Conservation (phyloP, 2,329 filamentous ascomycete genomes). For the Cytospora schulzeri region DNA sequence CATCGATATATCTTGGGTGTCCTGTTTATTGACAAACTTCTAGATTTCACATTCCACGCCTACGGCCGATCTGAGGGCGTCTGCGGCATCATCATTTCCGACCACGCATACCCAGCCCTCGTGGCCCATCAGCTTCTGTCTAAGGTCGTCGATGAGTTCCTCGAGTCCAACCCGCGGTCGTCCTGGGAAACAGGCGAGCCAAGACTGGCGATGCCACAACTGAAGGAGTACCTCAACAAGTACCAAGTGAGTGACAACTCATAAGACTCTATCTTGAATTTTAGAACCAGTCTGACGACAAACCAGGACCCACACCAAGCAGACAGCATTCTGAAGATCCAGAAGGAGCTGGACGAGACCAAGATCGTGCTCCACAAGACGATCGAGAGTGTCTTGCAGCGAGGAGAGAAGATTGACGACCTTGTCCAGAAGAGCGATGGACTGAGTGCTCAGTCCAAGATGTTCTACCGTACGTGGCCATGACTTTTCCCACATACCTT, state of each 20-base stretch:
- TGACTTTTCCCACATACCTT: background rate
- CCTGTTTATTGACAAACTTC: slow-evolving; percentile 1
- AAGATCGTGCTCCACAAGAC: slow-evolving; percentile 98
- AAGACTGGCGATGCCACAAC: slow-evolving; percentile 66
- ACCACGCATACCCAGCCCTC: slow-evolving; percentile 64
- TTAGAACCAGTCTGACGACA: background rate
- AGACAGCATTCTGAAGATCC: slow-evolving; percentile 93
- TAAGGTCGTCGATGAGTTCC: slow-evolving; percentile 87
- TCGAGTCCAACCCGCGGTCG: slow-evolving; percentile 71
- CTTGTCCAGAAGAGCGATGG: slow-evolving; percentile 92
- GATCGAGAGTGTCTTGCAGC: slow-evolving; percentile 82
- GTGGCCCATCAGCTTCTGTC: slow-evolving; percentile 53
- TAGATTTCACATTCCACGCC: slow-evolving; percentile 74
- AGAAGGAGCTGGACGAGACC: slow-evolving; percentile 90
- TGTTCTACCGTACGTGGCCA: slow-evolving; percentile 79
- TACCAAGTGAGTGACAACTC: slow-evolving; percentile 48
- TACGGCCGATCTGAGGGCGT: slow-evolving; percentile 76
- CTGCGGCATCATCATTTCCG: slow-evolving; percentile 75
- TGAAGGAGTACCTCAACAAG: slow-evolving; percentile 72
- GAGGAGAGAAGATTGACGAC: slow-evolving; percentile 95
- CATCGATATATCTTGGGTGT: background rate
- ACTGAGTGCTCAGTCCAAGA: slow-evolving; percentile 89
- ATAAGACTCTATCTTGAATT: no score
- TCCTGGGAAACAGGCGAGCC: slow-evolving; percentile 62
- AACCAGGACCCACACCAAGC: slow-evolving; percentile 81